Percentiles rank a stretch among this genome's conserved stretches.
Evolutionary conservation across 2,329 filamentous ascomycete genomes (phyloP).

Genomic region (Hypoxylon sp.): DNA sequence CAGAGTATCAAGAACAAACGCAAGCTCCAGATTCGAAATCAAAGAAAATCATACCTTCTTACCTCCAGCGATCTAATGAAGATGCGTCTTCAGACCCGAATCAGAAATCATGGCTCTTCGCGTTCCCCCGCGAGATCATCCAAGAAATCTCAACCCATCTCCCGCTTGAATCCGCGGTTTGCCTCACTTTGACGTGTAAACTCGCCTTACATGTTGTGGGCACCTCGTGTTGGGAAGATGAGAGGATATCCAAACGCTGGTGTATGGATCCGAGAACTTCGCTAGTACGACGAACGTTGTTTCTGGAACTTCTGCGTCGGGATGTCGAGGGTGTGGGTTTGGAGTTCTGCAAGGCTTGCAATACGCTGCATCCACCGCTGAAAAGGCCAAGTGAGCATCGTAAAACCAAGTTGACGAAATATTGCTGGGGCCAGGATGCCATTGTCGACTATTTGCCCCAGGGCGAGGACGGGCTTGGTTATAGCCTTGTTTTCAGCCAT

Average conservation of each 20-base stretch:
- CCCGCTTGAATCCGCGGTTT: neutral
- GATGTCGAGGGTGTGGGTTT: neutral
- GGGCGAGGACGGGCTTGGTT: slow-evolving; percentile 3
- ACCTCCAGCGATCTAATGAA: neutral
- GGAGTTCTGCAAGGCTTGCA: slow-evolving; percentile 8
- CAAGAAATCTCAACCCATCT: slow-evolving; percentile 6
- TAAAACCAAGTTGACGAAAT: slow-evolving; percentile 8
- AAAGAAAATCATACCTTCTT: neutral
- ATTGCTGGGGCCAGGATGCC: slow-evolving; percentile 1
- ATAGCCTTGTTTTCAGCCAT: slow-evolving; percentile 4
- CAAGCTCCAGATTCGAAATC: neutral
- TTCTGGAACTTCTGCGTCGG: neutral
- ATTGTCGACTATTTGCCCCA: slow-evolving; percentile 11
- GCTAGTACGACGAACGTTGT: neutral
- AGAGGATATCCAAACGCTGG: neutral
- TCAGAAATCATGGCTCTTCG: neutral
- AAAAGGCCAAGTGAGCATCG: slow-evolving; percentile 8
- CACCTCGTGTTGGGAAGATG: slow-evolving; percentile 11
- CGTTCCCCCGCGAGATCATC: slow-evolving; percentile 9
- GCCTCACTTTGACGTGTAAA: slow-evolving; percentile 12
- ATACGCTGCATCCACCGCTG: slow-evolving; percentile 8
- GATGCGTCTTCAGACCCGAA: slow-evolving; percentile 13
- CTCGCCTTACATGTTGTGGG: slow-evolving; percentile 6
- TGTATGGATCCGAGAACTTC: neutral
- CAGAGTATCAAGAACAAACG: neutral